Conservation (phyloP, 2,329 filamentous ascomycete genomes). For the Aspergillus aculeatinus region DNA sequence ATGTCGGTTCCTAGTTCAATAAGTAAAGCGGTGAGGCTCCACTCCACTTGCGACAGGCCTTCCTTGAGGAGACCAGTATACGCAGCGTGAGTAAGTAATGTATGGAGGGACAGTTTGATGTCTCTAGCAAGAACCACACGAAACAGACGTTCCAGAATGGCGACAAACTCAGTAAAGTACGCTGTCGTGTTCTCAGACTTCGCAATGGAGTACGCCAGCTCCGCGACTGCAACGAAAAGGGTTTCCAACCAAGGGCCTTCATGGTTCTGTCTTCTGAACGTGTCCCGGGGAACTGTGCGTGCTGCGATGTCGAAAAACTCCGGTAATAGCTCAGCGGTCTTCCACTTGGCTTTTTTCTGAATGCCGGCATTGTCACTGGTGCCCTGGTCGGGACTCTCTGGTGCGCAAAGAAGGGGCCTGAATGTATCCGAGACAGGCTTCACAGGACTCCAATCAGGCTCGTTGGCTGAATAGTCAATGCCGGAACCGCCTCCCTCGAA, state of each 20-base stretch:
- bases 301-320: slow-evolving; percentile 49
- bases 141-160: slow-evolving; percentile 39
- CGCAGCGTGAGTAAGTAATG: slow-evolving; percentile 41
- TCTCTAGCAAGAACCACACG: slow-evolving; percentile 40
- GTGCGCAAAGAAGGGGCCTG: slow-evolving; percentile 34
- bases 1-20: slow-evolving; percentile 45
- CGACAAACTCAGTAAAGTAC: slow-evolving; percentile 32
- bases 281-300: slow-evolving; percentile 45
- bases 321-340: slow-evolving; percentile 37
- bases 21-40: slow-evolving; percentile 43
- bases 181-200: slow-evolving; percentile 28
- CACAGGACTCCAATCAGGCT: slow-evolving; percentile 36
- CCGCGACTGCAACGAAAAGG: slow-evolving; percentile 46
- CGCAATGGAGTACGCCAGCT: slow-evolving; percentile 38
- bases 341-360: slow-evolving; percentile 25
- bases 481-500: slow-evolving; percentile 35
- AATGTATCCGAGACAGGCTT: slow-evolving; percentile 39
- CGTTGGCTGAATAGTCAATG: slow-evolving; percentile 34
- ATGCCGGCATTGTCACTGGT: slow-evolving; percentile 7
- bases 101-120: slow-evolving; percentile 41
- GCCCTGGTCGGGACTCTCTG: slow-evolving; percentile 14
- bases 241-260: slow-evolving; percentile 53
- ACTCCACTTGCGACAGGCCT: slow-evolving; percentile 35
- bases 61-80: slow-evolving; percentile 43
- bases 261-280: slow-evolving; percentile 43